Percentiles rank a stretch among this genome's conserved stretches.
phyloP scores from a whole-genome alignment of 2,329 filamentous ascomycete genomes.

The Fusarium sulawesiense region DNA sequence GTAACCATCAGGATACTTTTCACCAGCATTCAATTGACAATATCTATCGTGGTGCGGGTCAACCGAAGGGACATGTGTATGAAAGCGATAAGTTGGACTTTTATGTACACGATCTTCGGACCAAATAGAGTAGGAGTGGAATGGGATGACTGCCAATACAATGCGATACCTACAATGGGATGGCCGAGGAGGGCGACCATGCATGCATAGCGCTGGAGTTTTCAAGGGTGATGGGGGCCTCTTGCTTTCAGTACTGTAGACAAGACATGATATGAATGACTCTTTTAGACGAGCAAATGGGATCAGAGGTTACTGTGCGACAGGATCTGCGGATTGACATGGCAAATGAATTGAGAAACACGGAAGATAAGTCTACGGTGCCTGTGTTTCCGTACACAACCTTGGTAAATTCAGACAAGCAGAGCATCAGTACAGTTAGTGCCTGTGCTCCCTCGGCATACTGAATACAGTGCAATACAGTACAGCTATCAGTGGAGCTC shows the following conservation, averaged over 20 bases:
- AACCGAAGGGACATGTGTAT: constrained; percentile 75
- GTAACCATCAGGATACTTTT: constrained; percentile 82
- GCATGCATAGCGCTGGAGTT: constrained; percentile 44
- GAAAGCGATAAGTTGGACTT: constrained; percentile 74
- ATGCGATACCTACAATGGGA: not conserved
- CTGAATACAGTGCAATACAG: not conserved
- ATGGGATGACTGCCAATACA: not conserved
- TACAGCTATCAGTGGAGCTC: constrained; percentile 3
- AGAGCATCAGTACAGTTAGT: not conserved
- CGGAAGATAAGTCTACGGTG: not conserved
- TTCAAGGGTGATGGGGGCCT: not conserved
- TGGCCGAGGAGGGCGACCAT: not conserved
- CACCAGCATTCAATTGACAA: constrained; percentile 77
- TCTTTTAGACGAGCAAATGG: not conserved
- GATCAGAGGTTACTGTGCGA: not conserved
- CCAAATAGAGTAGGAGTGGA: constrained; percentile 30
- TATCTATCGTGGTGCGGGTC: constrained; percentile 80
- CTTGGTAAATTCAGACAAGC: not conserved
- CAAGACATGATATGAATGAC: not conserved
- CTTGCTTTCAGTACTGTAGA: constrained; percentile 3
- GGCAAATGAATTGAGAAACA: not conserved
- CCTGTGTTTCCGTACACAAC: not conserved
- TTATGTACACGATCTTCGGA: constrained; percentile 65
- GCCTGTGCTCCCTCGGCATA: not conserved
- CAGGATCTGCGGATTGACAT: not conserved